Evolutionary conservation across 2,329 filamentous ascomycete species (phyloP).

Genomic region (Colletotrichum tamarilloi): DNA sequence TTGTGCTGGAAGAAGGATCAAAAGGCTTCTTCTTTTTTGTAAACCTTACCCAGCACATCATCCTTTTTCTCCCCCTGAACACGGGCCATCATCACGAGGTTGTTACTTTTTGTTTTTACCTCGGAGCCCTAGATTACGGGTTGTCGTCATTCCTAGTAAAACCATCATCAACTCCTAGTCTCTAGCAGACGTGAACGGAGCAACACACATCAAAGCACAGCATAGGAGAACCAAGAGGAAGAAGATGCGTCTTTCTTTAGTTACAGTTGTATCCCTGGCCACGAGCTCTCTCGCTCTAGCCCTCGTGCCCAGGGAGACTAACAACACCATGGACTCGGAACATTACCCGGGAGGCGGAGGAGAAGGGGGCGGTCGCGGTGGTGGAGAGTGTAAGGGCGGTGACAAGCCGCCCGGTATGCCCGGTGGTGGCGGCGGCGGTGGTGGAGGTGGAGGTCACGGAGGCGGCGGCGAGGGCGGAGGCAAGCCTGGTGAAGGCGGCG

Average conservation of each 20-base stretch:
- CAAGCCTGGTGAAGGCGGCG: not conserved
- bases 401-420: not conserved
- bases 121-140: not conserved
- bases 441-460: not conserved
- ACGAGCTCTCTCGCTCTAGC: slow-evolving; percentile 26
- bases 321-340: not conserved
- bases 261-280: slow-evolving; percentile 24
- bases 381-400: not conserved
- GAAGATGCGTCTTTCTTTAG: slow-evolving; percentile 29
- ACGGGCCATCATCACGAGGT: not conserved
- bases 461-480: not conserved
- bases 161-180: not conserved
- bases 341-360: not conserved
- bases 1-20: not conserved
- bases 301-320: not conserved
- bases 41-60: slow-evolving; percentile 1
- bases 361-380: not conserved
- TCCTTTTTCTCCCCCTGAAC: not conserved
- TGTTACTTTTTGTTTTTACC: not conserved
- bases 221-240: not conserved
- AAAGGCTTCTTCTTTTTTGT: not conserved
- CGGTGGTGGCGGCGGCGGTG: not conserved
- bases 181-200: not conserved
- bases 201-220: not conserved
- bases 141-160: not conserved